A percentile compares a stretch with the other conserved stretches of the same genome.
These are phyloP conservation scores for Prinsepia uniflora DNA, from an alignment of 306 rosid species.

Conservation along the genomic window DNA sequence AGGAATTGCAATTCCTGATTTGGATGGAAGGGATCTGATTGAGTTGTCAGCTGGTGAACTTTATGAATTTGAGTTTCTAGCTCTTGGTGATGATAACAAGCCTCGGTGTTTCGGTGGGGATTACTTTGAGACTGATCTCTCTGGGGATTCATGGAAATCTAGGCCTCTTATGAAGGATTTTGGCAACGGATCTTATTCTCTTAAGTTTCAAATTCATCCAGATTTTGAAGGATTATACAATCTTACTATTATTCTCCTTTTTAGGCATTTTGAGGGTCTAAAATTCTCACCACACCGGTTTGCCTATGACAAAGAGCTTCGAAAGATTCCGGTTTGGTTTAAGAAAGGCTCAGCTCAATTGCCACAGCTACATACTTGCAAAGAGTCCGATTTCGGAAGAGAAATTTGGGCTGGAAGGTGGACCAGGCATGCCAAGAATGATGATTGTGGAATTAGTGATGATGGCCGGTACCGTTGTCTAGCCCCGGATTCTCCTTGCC, in stretches of 20 bases:
- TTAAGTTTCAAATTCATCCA: constrained; percentile 75
- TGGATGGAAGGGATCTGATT: constrained; percentile 42
- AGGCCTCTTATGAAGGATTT: constrained; percentile 80
- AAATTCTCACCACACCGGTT: constrained; percentile 61
- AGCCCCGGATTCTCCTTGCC: constrained; percentile 55
- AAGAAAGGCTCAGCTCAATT: constrained; percentile 36
- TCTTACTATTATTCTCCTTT: constrained; percentile 61
- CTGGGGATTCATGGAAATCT: constrained; percentile 86
- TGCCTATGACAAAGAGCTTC: constrained; percentile 43
- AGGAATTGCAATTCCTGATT: constrained; percentile 51
- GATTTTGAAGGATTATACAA: constrained; percentile 63
- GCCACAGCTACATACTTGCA: constrained; percentile 49
- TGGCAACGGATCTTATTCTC: constrained; percentile 65
- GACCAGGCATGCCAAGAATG: constrained; percentile 83
- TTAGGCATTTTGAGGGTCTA: constrained; percentile 74
- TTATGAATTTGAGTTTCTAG: constrained; percentile 63
- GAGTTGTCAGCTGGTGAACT: constrained; percentile 66
- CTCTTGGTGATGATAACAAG: constrained; percentile 59
- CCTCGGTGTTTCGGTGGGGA: constrained; percentile 89
- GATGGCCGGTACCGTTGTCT: constrained; percentile 80
- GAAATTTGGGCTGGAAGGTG: constrained; percentile 85
- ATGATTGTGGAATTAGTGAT: constrained; percentile 49
- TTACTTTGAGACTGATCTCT: constrained; percentile 82
- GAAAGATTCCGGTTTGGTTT: constrained; percentile 52
- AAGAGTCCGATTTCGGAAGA: constrained; percentile 56